Base-by-base conservation (phyloP, 148 eudicot genomes). In the Rhododendron griersonianum region DNA sequence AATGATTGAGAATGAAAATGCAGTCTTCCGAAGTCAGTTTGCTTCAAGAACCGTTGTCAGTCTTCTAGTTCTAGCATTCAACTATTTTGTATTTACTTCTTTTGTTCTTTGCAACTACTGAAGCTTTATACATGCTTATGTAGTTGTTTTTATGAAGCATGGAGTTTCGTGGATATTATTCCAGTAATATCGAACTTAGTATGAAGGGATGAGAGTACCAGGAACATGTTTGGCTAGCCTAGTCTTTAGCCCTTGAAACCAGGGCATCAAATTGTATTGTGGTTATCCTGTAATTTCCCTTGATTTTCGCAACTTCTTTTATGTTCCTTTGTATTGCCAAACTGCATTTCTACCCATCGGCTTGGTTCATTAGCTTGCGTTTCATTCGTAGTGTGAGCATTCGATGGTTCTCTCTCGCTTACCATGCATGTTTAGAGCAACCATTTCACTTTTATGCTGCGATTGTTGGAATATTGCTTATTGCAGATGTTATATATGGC, bases 101-200 rank as follows among this genome's bases (percentile, higher is more conserved):
- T 69, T 53, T 39, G 69, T 67, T 75, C 48, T 75, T 67, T 39
- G 21, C 57, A 30, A 25, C 33, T 30, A 4, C 80, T 21, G 74
- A 23, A 50, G 48, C 78, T 48, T 18, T 84, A 23, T 33, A 84
- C 80, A 33, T 84, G 81, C 80, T 84, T 55, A 25, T 55, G 23
- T 35, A 39, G 81, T 84, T 76, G 18, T 39, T 53, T 21, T 75
- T 18, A 35, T 75, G 35, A 75, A 81, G 7, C 11, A 39, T 75
- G 6, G 53, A 73, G 51, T 15, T 55, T 25, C 51, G 7, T 35
- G 65, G 81, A 39, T 8, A 65, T n/a, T 59, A 18, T 81, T 30
- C 37, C 37, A 10, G 48, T 55, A 59, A 30, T 80, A 30, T 83
- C 11, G 33, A 53, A 83, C 61, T 21, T 51, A 35, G 81, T 51